Base-by-base conservation (phyloP, 2,329 filamentous ascomycete genomes). In the Teratosphaeria gauchensis region DNA sequence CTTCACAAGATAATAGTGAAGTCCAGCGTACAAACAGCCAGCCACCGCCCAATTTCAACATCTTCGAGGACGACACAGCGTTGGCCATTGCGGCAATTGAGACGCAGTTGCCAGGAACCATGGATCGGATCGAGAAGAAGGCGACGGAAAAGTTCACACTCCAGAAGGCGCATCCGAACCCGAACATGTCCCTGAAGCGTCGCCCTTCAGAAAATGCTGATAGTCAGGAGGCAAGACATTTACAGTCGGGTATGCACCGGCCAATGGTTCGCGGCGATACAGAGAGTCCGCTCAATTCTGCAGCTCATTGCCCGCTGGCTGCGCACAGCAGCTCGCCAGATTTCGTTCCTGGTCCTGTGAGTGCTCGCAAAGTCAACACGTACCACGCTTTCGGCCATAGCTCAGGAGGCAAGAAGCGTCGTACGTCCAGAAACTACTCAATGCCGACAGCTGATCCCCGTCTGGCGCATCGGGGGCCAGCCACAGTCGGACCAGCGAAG, bases 151-250 rank as follows among this genome's bases (percentile, higher is more conserved):
- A 63, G 35, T 63, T 64, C 54, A 54, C 52, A 3, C 66, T 56
- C 57, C 60, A 59, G 35, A 68, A 64, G 57, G 33, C 58, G 5
- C 60, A 61, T 54, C 65, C 67, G 12, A 56, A 56, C 9, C 62
- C 69, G 6, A 71, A 71, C 57, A 68, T 64, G 51, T 62, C 64
- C 11, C 64, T 64, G 19, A 70, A 68, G 60, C 61, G 59, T 33
- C 58, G 61, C 2, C 63, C 59, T 33, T 59, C 24, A n/a, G 55
- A 59, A 6, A 24, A 21, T 14, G 42, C 33, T 33, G 42, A 42
- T 19, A 35, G 42, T 24, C 53, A 28, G 14, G 31, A 33, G 31
- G 11, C 19, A 14, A 55, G 28, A 28, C 31, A 51, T 28, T 42
- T 24, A 4, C 54, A 21, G 14, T 55, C 59, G 9, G 28, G 24